Percentiles rank a stretch among this genome's conserved stretches.
Conservation (phyloP, 768 basidiomycete genomes). For the Bullera alba region DNA sequence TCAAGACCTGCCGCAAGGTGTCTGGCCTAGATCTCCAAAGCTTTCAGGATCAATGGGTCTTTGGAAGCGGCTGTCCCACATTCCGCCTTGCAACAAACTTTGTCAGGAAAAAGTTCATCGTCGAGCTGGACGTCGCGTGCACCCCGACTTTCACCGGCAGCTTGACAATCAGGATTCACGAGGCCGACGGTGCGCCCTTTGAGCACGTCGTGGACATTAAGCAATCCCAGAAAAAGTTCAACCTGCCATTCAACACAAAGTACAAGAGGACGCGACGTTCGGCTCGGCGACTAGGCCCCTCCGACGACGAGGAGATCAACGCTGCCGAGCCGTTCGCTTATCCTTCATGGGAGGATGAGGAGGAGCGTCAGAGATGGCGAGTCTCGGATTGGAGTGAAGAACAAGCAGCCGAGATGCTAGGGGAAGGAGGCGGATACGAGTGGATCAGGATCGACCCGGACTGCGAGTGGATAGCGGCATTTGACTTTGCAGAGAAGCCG, state of each 20-base stretch:
- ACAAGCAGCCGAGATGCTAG: slow-evolving; percentile 85
- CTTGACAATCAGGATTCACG: slow-evolving; percentile 97
- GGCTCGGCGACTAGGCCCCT: slow-evolving; percentile 29
- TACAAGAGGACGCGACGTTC: slow-evolving; percentile 38
- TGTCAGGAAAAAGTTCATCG: slow-evolving; percentile 96
- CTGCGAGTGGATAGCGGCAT: slow-evolving; percentile 94
- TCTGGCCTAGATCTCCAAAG: slow-evolving; percentile 65
- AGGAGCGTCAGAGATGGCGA: slow-evolving; percentile 63
- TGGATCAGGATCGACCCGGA: slow-evolving; percentile 99
- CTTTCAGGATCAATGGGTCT: slow-evolving; percentile 99
- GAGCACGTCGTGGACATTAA: slow-evolving; percentile 94
- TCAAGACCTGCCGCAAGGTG: slow-evolving; percentile 85
- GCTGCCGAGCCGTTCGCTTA: slow-evolving; percentile 64
- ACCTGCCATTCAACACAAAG: slow-evolving; percentile 80
- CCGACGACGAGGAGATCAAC: slow-evolving; percentile 20
- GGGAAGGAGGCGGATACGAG: slow-evolving; percentile 77
- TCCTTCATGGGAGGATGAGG: slow-evolving; percentile 87
- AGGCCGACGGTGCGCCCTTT: slow-evolving; percentile 97
- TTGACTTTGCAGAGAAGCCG: slow-evolving; percentile 70
- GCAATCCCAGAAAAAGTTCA: slow-evolving; percentile 80
- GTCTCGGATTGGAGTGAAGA: slow-evolving; percentile 98
- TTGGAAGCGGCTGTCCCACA: slow-evolving; percentile 88
- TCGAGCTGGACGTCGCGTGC: slow-evolving; percentile 82
- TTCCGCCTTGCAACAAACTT: slow-evolving; percentile 86
- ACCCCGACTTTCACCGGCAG: slow-evolving; percentile 92